A percentile compares a stretch with the other conserved stretches of the same genome.
These are phyloP conservation scores for Arachis monticola DNA, from an alignment of 331 rosid species.

Conservation along the genomic window DNA sequence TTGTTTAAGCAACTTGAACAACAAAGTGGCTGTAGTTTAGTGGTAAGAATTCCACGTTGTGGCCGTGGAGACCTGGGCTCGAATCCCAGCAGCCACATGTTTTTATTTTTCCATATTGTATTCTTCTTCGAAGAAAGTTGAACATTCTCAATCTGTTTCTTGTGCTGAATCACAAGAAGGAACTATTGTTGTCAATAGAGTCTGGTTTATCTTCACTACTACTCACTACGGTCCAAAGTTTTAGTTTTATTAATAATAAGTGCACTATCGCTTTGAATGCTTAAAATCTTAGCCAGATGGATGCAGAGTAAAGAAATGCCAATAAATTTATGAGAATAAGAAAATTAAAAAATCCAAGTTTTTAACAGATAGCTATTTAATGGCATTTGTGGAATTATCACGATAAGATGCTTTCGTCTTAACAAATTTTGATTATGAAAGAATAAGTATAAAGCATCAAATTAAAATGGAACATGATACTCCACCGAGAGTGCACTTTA, in stretches of 20 bases:
- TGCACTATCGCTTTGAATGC: conserved; percentile 13
- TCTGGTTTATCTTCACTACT: too few relatives aligned
- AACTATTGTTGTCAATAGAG: too few relatives aligned
- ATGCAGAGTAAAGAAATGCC: background rate
- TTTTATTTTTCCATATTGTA: background rate
- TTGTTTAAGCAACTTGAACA: background rate
- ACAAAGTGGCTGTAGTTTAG: conserved; percentile 64
- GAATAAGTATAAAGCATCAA: background rate
- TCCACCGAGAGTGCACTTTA: conserved; percentile 35
- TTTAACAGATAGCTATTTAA: background rate
- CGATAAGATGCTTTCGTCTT: conserved; percentile 15
- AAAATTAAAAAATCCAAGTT: background rate
- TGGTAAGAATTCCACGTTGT: conserved; percentile 76
- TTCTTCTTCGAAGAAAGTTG: background rate
- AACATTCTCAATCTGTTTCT: too few relatives aligned
- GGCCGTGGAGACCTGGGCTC: conserved; percentile 99
- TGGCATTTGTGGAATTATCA: background rate
- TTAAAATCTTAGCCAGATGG: background rate
- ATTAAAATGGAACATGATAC: conserved; percentile 35
- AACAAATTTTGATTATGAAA: background rate
- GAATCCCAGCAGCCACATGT: conserved; percentile 77
- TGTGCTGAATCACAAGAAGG: too few relatives aligned
- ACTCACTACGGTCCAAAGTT: too few relatives aligned
- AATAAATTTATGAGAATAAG: background rate
- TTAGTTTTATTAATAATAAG: too few relatives aligned